A percentile compares a stretch with the other conserved stretches of the same genome.
Evolutionary conservation across 768 basidiomycete species (phyloP).

Genomic region (Leccinum obscurum): DNA sequence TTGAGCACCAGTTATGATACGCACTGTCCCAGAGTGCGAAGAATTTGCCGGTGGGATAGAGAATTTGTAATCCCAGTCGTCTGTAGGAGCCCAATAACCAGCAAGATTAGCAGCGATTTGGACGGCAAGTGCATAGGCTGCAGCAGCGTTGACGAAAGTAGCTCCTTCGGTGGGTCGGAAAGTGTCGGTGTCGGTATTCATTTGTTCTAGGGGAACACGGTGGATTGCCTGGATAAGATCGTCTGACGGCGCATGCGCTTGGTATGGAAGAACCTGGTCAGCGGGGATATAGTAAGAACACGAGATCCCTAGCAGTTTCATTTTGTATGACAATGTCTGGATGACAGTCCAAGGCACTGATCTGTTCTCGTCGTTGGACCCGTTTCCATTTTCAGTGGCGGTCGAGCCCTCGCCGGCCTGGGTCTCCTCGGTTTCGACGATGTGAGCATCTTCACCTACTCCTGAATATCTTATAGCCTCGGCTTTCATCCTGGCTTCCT

Average conservation of each 20-base stretch:
- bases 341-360: slow-evolving; percentile 55
- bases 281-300: slow-evolving; percentile 51
- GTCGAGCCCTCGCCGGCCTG: slow-evolving; percentile 10
- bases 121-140: slow-evolving; percentile 68
- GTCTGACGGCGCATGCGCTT: slow-evolving; percentile 58
- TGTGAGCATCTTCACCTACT: not conserved
- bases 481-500: slow-evolving; percentile 53
- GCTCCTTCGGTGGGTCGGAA: slow-evolving; percentile 49
- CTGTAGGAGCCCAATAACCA: slow-evolving; percentile 68
- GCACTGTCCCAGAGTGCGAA: slow-evolving; percentile 7
- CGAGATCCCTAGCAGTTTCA: slow-evolving; percentile 64
- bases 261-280: slow-evolving; percentile 69
- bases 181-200: slow-evolving; percentile 44
- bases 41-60: slow-evolving; percentile 35
- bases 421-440: slow-evolving; percentile 6
- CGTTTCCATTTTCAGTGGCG: slow-evolving; percentile 9
- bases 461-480: slow-evolving; percentile 36
- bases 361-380: slow-evolving; percentile 12
- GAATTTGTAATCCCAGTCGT: slow-evolving; percentile 67
- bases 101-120: slow-evolving; percentile 68
- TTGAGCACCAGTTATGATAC: slow-evolving; percentile 10
- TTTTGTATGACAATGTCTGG: slow-evolving; percentile 64
- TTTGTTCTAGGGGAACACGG: slow-evolving; percentile 41
- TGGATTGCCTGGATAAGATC: slow-evolving; percentile 53
- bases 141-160: slow-evolving; percentile 52